Evolutionary conservation across 2,329 filamentous ascomycete genomes (phyloP).

Genomic region (Fusarium liriodendri): DNA sequence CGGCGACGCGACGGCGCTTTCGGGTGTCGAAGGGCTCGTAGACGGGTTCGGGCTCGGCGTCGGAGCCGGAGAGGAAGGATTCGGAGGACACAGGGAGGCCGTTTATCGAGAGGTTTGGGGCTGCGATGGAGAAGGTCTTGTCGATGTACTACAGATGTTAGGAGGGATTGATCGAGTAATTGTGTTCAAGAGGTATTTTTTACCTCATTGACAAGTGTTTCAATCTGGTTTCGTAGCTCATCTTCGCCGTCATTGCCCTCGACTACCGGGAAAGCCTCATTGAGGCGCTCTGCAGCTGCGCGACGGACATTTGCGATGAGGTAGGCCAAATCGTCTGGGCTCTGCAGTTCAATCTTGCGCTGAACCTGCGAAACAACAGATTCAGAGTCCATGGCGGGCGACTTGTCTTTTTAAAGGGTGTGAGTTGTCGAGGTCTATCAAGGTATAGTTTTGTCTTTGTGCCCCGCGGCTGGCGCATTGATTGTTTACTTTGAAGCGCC

Average conservation of each 20-base stretch:
- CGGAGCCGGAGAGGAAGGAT: constrained; percentile 48
- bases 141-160: constrained; percentile 56
- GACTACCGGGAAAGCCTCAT: constrained; percentile 74
- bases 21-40: constrained; percentile 72
- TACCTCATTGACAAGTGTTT: constrained; percentile 70
- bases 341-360: constrained; percentile 83
- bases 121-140: constrained; percentile 68
- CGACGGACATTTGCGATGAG: constrained; percentile 76
- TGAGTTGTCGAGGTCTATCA: constrained; percentile 16
- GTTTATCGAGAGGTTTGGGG: constrained; percentile 72
- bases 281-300: constrained; percentile 74
- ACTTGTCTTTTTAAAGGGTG: background rate
- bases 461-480: constrained; percentile 23
- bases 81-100: constrained; percentile 62
- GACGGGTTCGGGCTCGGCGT: constrained; percentile 43
- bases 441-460: constrained; percentile 8
- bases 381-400: constrained; percentile 48
- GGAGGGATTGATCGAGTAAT: background rate
- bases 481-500: constrained; percentile 3
- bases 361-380: constrained; percentile 58
- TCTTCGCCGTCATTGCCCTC: constrained; percentile 62
- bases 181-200: background rate
- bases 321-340: constrained; percentile 77
- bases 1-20: constrained; percentile 68
- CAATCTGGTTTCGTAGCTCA: constrained; percentile 68